Conservation (phyloP, 257 asterid genomes). For the Dorcoceras hygrometricum region DNA sequence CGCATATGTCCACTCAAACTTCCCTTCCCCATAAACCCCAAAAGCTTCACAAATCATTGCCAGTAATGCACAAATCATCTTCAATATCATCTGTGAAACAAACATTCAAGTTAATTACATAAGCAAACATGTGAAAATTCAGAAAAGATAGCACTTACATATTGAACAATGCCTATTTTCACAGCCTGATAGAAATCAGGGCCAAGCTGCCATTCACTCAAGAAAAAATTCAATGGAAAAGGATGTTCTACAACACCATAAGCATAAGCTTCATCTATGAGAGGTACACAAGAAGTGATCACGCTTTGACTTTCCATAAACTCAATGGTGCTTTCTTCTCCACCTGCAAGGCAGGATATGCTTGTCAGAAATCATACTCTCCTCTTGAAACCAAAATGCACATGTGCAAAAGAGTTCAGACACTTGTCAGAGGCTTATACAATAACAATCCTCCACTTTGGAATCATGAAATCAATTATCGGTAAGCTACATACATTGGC, state of each 20-base stretch:
- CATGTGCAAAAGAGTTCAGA: background rate
- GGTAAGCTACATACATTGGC: background rate
- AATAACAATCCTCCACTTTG: conserved; percentile 3
- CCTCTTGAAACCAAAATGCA: background rate
- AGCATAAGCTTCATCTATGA: conserved; percentile 88
- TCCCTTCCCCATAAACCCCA: conserved; percentile 94
- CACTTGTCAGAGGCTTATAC: background rate
- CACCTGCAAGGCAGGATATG: conserved; percentile 53
- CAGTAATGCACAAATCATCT: conserved; percentile 87
- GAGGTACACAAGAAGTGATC: conserved; percentile 67
- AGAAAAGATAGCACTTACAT: conserved; percentile 52
- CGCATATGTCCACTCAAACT: conserved; percentile 94
- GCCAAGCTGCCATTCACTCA: conserved; percentile 79
- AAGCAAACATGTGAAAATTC: background rate
- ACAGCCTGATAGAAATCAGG: conserved; percentile 91
- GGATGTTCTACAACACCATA: conserved; percentile 97
- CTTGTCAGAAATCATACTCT: conserved; percentile 13
- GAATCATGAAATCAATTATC: background rate
- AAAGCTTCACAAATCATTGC: conserved; percentile 72
- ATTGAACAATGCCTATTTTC: conserved; percentile 94
- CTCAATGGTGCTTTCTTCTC: conserved; percentile 79
- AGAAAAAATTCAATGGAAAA: conserved; percentile 73
- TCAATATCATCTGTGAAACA: conserved; percentile 75
- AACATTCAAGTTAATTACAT: conserved; percentile 13
- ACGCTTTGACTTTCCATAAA: conserved; percentile 79